phyloP scores from a whole-genome alignment of 306 rosid species.

The Carpinus fangiana region DNA sequence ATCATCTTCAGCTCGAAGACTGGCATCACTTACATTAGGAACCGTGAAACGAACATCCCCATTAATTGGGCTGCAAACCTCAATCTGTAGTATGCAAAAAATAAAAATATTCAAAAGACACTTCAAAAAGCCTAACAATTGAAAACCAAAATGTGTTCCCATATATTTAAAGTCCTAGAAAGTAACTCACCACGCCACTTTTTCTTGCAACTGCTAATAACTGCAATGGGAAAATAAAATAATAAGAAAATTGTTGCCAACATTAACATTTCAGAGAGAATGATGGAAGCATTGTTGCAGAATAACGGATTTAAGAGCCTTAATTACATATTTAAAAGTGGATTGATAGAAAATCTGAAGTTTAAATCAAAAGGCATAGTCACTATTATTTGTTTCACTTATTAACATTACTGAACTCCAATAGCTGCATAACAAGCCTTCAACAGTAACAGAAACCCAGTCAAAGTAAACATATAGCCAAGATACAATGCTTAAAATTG shows the following conservation, averaged over 20 bases:
- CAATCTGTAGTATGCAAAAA: constrained; percentile 53
- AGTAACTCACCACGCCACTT: constrained; percentile 72
- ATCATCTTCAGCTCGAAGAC: constrained; percentile 44
- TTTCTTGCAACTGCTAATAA: constrained; percentile 85
- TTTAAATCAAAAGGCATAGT: not conserved
- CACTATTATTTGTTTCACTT: not conserved
- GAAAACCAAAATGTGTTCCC: constrained; percentile 17
- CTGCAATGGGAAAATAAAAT: constrained; percentile 49
- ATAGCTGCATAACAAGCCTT: not conserved
- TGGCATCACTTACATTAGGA: constrained; percentile 29
- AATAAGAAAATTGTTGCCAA: constrained; percentile 12
- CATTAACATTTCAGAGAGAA: not conserved
- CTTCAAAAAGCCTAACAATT: not conserved
- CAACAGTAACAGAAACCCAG: not conserved
- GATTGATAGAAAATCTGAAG: not conserved
- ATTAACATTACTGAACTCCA: not conserved
- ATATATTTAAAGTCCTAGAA: constrained; percentile 11
- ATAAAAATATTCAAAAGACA: not conserved
- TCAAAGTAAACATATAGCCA: not conserved
- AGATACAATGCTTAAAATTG: not conserved
- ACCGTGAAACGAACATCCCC: constrained; percentile 54
- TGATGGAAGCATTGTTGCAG: not conserved
- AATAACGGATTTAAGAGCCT: not conserved
- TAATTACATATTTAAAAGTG: not conserved
- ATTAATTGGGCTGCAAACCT: constrained; percentile 71